A percentile compares a stretch with the other conserved stretches of the same genome.
Conservation (phyloP, 1,284 basidiomycete species). For the Sphaerobolus stellatus region DNA sequence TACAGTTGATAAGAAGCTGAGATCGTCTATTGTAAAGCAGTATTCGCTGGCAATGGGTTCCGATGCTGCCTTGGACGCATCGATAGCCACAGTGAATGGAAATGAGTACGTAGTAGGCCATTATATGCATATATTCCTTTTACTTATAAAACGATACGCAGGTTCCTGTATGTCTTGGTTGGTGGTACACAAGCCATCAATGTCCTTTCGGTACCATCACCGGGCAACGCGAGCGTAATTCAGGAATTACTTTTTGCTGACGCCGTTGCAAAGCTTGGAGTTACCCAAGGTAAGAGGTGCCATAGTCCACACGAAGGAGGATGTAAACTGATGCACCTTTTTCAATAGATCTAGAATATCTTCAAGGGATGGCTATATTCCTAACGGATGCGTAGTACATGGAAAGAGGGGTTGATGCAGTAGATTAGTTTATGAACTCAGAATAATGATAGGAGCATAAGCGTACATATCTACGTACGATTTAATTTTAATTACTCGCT, state of each 20-base stretch:
- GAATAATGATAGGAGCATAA: too few species aligned
- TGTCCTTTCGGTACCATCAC: conserved; percentile 41
- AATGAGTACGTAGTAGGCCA: conserved; percentile 41
- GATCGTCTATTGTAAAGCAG: conserved; percentile 46
- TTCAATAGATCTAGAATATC: too few species aligned
- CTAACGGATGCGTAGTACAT: too few species aligned
- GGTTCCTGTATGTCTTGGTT: conserved; percentile 47
- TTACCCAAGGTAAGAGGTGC: too few species aligned
- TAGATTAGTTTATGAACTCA: too few species aligned
- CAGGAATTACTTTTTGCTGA: conserved; percentile 44
- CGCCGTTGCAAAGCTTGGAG: too few species aligned
- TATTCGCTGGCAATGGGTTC: conserved; percentile 38
- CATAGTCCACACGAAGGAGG: too few species aligned
- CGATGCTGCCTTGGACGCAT: conserved; percentile 46
- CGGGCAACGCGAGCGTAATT: conserved; percentile 38
- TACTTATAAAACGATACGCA: conserved; percentile 17
- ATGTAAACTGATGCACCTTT: too few species aligned
- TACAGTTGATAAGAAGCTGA: conserved; percentile 43
- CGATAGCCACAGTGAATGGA: conserved; percentile 39
- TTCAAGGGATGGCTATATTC: too few species aligned
- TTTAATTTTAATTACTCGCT: too few species aligned
- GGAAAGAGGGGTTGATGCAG: too few species aligned
- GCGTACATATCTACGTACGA: too few species aligned
- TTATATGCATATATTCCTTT: not conserved
- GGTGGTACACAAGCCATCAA: conserved; percentile 41